Conservation (phyloP, 2,329 filamentous ascomycete genomes). For the Verticillium dahliae region DNA sequence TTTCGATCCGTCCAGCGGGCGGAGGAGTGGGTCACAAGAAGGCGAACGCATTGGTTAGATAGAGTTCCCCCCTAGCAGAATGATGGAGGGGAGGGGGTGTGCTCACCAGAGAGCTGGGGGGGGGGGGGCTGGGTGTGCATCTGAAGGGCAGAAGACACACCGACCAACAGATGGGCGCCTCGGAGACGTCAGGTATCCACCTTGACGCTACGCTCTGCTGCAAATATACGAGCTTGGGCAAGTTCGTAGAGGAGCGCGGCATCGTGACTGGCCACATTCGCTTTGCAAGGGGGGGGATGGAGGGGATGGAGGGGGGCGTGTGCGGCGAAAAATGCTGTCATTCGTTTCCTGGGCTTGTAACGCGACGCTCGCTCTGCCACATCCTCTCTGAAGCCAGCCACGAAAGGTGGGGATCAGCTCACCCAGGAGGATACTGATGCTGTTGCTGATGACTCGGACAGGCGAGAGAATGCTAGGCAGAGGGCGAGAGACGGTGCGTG, state of each 20-base stretch:
- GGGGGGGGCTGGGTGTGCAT: background rate
- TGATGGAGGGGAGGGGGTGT: slow-evolving; percentile 18
- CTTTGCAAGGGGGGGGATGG: slow-evolving; percentile 16
- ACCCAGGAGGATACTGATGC: background rate
- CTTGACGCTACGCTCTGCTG: slow-evolving; percentile 34
- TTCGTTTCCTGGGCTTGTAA: background rate
- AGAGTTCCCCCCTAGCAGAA: background rate
- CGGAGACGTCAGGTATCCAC: background rate
- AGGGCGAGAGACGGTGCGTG: background rate
- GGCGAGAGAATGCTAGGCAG: background rate
- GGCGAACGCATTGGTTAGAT: background rate
- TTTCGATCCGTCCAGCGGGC: background rate
- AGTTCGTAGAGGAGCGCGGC: slow-evolving; percentile 37
- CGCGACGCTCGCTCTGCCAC: slow-evolving; percentile 6
- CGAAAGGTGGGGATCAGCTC: background rate
- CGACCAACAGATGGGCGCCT: background rate
- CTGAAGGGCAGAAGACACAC: slow-evolving; percentile 19
- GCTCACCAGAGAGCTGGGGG: slow-evolving; percentile 5
- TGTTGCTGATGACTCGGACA: background rate
- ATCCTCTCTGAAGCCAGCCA: background rate
- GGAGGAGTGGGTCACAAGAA: background rate
- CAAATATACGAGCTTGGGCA: slow-evolving; percentile 40
- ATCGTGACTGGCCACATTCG: slow-evolving; percentile 31
- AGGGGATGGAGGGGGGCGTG: background rate
- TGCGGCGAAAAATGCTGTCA: slow-evolving; percentile 3